Evolutionary conservation across 768 basidiomycete genomes (phyloP), one percentile per base, ranked within the genome.

Genomic region (Pisolithus sp.): DNA sequence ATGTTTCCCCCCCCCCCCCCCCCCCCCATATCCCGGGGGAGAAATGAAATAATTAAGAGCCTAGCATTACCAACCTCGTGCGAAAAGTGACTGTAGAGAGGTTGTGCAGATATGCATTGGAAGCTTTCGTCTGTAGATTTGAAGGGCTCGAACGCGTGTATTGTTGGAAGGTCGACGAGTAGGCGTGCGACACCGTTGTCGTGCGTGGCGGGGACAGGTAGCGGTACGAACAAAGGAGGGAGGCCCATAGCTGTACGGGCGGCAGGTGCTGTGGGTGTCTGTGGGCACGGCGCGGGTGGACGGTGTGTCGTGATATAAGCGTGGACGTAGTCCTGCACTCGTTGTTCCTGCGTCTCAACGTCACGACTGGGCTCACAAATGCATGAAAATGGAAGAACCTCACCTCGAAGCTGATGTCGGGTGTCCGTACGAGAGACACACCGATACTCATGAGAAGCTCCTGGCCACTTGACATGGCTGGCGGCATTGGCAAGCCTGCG

Each of bases 261-360:
- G n/a, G 51, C 58, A 2, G 72, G 68, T 18, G 70, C 71, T n/a
- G 69, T 63, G 0, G 83, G 83, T 3, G 71, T 62, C 48, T 67
- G 70, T 0, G 81, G 77, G 36, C 71, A 73, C 8, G 81, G 79
- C 15, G 48, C 58, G 4, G 83, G 83, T 5, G 77, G 72, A 38
- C 66, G 59, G 15, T 77, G 74, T 0, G 78, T 79, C 0, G 72
- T 55, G 26, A 57, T 61, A 57, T 79, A 83, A 0, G 77, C 72
- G 20, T 63, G 64, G 26, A 81, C 55, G 56, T 85, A 85, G 60
- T 83, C 82, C 36, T 73, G 67, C 5, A 74, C 56, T 37, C 83
- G 77, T 23, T 73, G 64, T 70, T 85, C 83, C 83, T 85, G 54
- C 34, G 26, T 5, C 13, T n/a, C 45, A 48, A 9, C 3, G 21